These are phyloP conservation scores for Suhomyces bokatorum DNA, from an alignment of 1,139 yeast genomes.

Conservation along the genomic window DNA sequence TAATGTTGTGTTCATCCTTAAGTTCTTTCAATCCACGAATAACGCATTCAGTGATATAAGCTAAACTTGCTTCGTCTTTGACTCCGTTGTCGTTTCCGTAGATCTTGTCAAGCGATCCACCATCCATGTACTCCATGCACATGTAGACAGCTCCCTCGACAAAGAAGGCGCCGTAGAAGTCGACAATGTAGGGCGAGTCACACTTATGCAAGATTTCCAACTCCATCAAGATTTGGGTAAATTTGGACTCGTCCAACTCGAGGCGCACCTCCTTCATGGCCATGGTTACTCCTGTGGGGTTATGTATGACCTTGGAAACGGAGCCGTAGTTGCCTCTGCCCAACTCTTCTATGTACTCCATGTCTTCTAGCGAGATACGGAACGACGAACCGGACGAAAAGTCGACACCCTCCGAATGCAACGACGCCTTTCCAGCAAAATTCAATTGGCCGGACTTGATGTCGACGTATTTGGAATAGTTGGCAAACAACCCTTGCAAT, in stretches of 20 bases:
- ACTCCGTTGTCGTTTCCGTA: constrained; percentile 74
- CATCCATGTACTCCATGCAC: constrained; percentile 99
- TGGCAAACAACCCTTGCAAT: constrained; percentile 67
- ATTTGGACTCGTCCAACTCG: constrained; percentile 87
- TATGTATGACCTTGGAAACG: constrained; percentile 87
- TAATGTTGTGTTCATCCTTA: constrained; percentile 84
- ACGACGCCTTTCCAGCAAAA: constrained; percentile 89
- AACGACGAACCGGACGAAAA: constrained; percentile 87
- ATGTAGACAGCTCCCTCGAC: constrained; percentile 97
- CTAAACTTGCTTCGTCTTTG: constrained; percentile 71
- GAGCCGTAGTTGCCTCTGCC: constrained; percentile 97
- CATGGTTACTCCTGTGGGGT: constrained; percentile 91
- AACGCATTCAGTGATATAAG: constrained; percentile 78
- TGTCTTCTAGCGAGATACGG: constrained; percentile 80
- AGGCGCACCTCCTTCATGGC: constrained; percentile 96
- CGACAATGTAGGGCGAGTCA: constrained; percentile 86
- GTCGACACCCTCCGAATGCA: constrained; percentile 89
- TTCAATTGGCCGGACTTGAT: constrained; percentile 88
- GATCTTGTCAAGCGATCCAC: constrained; percentile 88
- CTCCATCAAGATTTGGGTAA: constrained; percentile 94
- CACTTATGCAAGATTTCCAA: constrained; percentile 90
- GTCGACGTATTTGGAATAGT: constrained; percentile 84
- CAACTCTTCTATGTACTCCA: constrained; percentile 79
- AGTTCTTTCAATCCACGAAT: constrained; percentile 80
- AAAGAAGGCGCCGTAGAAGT: constrained; percentile 94